Evolutionary conservation across 2,329 filamentous ascomycete genomes (phyloP), one percentile per base, ranked within the genome.

Genomic region (Sporothrix pallida): DNA sequence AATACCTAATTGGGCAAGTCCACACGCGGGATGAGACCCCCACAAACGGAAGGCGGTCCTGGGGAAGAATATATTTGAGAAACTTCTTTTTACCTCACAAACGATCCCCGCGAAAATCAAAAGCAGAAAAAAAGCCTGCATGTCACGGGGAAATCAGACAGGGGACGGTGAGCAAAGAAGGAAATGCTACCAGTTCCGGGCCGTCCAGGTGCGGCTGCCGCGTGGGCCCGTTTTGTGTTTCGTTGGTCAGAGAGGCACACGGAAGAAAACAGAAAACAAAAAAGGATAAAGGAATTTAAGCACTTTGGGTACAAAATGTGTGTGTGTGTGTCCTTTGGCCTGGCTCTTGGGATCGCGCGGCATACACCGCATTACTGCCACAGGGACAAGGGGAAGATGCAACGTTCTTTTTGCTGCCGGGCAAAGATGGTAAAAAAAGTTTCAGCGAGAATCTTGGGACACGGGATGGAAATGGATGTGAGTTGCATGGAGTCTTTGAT

Each of bases 1-100:
- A 60, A 60, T 62, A 20, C 73, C 65, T 20, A 72, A 72, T 65
- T 6, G 8, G 70, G 73, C 62, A 74, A 74, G 73, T 74, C 73
- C 63, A 74, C 69, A 72, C 73, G 70, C 50, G 71, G 60, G 69
- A 46, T 42, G 23, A 46, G 20, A 56, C 68, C 72, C 72, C 72
- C 72, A 68, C 60, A 31, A 56, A 52, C 31, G 17, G 26, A 54
- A 70, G 54, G 17, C 44, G 42, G 7, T 8, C n/a, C 54, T 15
- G 54, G 31, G 23, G 69, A 48, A n/a, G 44, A 54, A 48, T 10
- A 44, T 23, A 31, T 48, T 31, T 17, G 44, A 31, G 44, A 6
- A 60, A 46, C 8, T 68, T 26, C 44, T 17, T 1, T 62, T 62
- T 42, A 15, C 58, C 9, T 13, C 58, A 15, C 7, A 42, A 23